A percentile compares a stretch with the other conserved stretches of the same genome.
phyloP scores from a whole-genome alignment of 2,329 filamentous ascomycete species.

The Apiospora marii region DNA sequence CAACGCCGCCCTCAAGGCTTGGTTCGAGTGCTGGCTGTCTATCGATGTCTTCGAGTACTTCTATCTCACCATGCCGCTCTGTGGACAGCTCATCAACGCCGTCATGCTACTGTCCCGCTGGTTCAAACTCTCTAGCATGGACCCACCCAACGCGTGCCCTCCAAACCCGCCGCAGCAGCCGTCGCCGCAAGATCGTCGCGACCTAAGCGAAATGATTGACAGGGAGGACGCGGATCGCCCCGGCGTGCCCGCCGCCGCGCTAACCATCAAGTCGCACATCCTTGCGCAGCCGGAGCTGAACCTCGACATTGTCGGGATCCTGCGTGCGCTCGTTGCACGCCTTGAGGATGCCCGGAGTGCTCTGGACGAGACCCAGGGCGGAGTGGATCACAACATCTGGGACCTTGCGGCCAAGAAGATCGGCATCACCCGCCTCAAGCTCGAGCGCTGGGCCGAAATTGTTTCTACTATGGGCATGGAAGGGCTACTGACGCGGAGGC shows the following conservation, averaged over 20 bases:
- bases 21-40: conserved; percentile 57
- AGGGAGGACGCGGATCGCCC: neutral
- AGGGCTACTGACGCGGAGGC: conserved; percentile 30
- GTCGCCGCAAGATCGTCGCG: neutral
- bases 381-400: conserved; percentile 55
- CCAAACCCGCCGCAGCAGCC: neutral
- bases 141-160: conserved; percentile 30
- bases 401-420: conserved; percentile 57
- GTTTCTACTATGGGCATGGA: conserved; percentile 46
- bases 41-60: conserved; percentile 53
- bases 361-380: conserved; percentile 37
- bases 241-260: conserved; percentile 49
- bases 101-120: conserved; percentile 59
- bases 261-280: conserved; percentile 50
- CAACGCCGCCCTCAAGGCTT: conserved; percentile 54
- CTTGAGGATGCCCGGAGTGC: conserved; percentile 51
- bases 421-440: conserved; percentile 53
- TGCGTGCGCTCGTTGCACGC: conserved; percentile 49
- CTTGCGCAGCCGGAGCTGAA: conserved; percentile 53
- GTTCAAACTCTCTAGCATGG: conserved; percentile 54
- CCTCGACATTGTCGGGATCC: conserved; percentile 53
- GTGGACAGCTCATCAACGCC: conserved; percentile 57
- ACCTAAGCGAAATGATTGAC: neutral
- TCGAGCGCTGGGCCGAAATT: conserved; percentile 57
- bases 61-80: conserved; percentile 54